Base-by-base conservation (phyloP, 2,329 filamentous ascomycete genomes). In the Pestalotiopsis sp. region DNA sequence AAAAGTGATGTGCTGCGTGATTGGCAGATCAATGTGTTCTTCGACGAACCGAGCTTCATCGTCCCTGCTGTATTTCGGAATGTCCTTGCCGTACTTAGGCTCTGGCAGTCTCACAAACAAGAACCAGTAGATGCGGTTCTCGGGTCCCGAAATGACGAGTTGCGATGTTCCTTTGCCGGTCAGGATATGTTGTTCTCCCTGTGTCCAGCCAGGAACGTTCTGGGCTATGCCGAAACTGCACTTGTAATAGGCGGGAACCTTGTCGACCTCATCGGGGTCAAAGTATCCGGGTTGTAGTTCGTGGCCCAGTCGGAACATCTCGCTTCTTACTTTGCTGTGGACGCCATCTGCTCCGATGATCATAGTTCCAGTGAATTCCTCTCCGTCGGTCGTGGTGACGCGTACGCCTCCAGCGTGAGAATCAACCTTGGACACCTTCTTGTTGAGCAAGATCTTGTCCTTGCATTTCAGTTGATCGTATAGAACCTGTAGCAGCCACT, bases 321-420 rank as follows among this genome's bases (percentile, higher is more conserved):
- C 77, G 3, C 70, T 59, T 5, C 82, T 73, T 1, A 81, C 74
- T 0, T 69, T 71, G 70, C 82, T 84, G 67, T 82, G 76, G 20
- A 84, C 76, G 1, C 83, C 82, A 60, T 84, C 82, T 0, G 80
- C 78, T 0, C 82, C 81, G 0, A 83, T 73, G 0, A 84, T 71
- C 0, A 84, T 70, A 20, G 78, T 74, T 0, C 80, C 82, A 0
- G 70, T 52, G 49, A 77, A 78, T 0, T 68, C 58, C 4, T 70
- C 66, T 5, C 81, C 81, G 25, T 80, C 76, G 3, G 68, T 61
- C 1, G 78, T 80, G 1, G 60, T 70, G 0, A 82, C 81, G 0
- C 70, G 68, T 4, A 80, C 79, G 4, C 74, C 74, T 5, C 72
- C 60, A 0, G 73, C 69, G 4, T 67, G 56, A 9, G 70, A 70